A percentile compares a stretch with the other conserved stretches of the same genome.
Conservation (phyloP, 2,329 filamentous ascomycete genomes). For the Lachnellula suecica region DNA sequence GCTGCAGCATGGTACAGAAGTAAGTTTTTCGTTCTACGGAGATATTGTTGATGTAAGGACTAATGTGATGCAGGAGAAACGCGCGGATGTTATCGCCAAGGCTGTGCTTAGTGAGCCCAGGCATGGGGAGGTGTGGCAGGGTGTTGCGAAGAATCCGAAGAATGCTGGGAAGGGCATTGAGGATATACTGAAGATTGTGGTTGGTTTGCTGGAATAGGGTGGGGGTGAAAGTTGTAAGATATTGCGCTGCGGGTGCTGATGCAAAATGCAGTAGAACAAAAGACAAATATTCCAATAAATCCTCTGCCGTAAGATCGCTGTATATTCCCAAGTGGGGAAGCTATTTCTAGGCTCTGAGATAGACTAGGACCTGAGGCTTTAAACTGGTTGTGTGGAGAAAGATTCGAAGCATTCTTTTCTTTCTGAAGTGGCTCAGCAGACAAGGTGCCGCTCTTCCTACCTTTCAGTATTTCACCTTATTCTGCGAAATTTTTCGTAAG, state of each 20-base stretch:
- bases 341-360: too few species aligned
- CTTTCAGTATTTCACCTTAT: too few species aligned
- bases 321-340: neutral
- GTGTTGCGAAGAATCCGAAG: slow-evolving; percentile 78
- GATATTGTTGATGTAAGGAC: slow-evolving; percentile 1
- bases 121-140: slow-evolving; percentile 92
- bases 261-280: neutral
- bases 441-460: too few species aligned
- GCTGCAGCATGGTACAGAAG: slow-evolving; percentile 83
- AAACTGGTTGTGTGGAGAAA: too few species aligned
- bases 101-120: slow-evolving; percentile 81
- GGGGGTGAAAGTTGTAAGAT: slow-evolving; percentile 5
- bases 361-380: too few species aligned
- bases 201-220: slow-evolving; percentile 41
- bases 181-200: slow-evolving; percentile 80
- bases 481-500: too few species aligned
- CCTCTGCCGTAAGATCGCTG: neutral
- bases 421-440: too few species aligned
- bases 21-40: slow-evolving; percentile 32
- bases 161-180: slow-evolving; percentile 75
- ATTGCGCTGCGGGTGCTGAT: neutral
- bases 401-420: too few species aligned
- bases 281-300: neutral
- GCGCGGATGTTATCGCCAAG: slow-evolving; percentile 78
- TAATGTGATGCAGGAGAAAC: slow-evolving; percentile 64